Evolutionary conservation across 352 stramenopile genomes (phyloP).

Genomic region (Phytophthora gonapodyides): DNA sequence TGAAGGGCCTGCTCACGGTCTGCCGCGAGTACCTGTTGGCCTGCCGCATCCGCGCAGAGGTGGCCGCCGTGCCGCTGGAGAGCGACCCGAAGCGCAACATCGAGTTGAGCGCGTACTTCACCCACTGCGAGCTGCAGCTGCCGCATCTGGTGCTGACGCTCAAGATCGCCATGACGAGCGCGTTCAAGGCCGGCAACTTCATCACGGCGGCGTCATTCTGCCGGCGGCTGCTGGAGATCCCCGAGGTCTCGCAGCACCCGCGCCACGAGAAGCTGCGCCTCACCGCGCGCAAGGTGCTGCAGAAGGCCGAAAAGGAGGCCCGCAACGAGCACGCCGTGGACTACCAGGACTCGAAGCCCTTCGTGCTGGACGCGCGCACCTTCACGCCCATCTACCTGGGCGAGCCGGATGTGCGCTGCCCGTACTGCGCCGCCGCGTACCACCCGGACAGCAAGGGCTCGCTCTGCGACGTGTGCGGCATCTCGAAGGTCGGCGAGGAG

Average conservation of each 20-base stretch:
- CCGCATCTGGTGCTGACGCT: conserved; percentile 98
- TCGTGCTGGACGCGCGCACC: conserved; percentile 94
- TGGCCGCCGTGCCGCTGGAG: conserved; percentile 72
- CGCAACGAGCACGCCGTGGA: conserved; percentile 98
- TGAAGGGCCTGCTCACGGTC: conserved; percentile 96
- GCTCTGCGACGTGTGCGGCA: conserved; percentile 93
- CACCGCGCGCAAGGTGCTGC: conserved; percentile 97
- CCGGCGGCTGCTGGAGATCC: conserved; percentile 97
- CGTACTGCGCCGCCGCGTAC: conserved; percentile 96
- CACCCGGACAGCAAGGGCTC: conserved; percentile 83
- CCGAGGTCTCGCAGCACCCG: conserved; percentile 91
- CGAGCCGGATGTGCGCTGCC: conserved; percentile 90
- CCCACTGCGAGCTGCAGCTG: conserved; percentile 98
- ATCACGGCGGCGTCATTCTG: conserved; percentile 99
- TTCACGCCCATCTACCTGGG: conserved; percentile 97
- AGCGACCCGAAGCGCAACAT: conserved; percentile 91
- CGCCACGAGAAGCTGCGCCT: conserved; percentile 94
- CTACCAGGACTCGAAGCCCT: conserved; percentile 98
- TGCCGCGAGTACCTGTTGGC: conserved; percentile 98
- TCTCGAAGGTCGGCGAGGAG: conserved; percentile 94
- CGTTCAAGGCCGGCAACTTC: conserved; percentile 99
- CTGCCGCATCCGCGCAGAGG: conserved; percentile 94
- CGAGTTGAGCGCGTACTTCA: conserved; percentile 99
- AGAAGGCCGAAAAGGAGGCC: conserved; percentile 98
- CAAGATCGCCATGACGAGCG: conserved; percentile 98